Base-by-base conservation (phyloP, 2,329 filamentous ascomycete species). In the Ophiostoma montium region DNA sequence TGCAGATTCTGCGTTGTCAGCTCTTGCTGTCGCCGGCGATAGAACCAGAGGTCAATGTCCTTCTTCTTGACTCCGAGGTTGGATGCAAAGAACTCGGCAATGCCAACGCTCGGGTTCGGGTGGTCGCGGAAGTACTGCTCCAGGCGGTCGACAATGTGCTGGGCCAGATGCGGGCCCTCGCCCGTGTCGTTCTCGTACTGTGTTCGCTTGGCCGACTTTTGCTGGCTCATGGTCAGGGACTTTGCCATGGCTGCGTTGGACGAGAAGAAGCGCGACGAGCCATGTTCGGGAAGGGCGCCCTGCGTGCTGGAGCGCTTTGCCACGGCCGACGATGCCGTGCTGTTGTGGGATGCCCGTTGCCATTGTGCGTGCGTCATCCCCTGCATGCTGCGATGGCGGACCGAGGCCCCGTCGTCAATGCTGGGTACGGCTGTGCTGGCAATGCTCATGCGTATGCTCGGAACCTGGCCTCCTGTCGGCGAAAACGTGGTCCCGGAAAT, bases 31-130 rank as follows among this genome's bases (percentile, higher is more conserved):
- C 71, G 67, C 18, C 72, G 69, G 51, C 75, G 70, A 52, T 72
- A 67, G 56, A 76, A 76, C 74, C 74, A 78, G 33, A 55, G 53
- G 36, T 74, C 67, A 27, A 78, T 65, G 53, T 76, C 70, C 44
- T 64, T 61, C 3, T 67, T 65, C 49, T 76, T 71, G 21, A 75
- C 68, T 13, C 71, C 70, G 2, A 76, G 60, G 36, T 71, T 76
- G 0, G 74, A 76, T 10, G 74, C 72, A 38, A 76, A 62, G 57
- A 75, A 71, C 36, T 72, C 72, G 33, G 69, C 69, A 36, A 74
- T 67, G 1, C 67, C 69, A 43, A 72, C 65, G 38, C 65, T 73
- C 2, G 74, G 74, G 1, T 67, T 58, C 2, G 70, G 64, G 27
- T 74, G 65, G 7, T 62, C 61, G 23, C 68, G 65, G 53, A 73